A percentile compares a stretch with the other conserved stretches of the same genome.
Evolutionary conservation across 192 early-diverging fungal species (phyloP).

Genomic region (Rhizophagus clarus): DNA sequence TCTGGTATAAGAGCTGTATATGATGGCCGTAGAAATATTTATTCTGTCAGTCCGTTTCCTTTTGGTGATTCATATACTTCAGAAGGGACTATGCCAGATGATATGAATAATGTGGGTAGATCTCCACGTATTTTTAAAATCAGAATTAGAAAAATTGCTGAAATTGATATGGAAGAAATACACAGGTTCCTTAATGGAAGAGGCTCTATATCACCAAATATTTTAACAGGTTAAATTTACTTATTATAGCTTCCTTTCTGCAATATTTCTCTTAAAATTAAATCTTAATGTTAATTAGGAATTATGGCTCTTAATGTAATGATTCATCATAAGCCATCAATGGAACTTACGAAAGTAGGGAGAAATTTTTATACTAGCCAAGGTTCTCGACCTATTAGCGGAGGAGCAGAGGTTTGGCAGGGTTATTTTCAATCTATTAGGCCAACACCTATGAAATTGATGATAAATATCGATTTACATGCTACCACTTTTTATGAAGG

Average conservation of each 20-base stretch:
- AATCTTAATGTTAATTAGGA: constrained; percentile 22
- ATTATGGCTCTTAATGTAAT: constrained; percentile 78
- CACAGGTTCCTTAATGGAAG: constrained; percentile 50
- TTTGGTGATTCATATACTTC: too few species aligned
- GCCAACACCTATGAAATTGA: constrained; percentile 52
- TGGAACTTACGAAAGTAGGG: constrained; percentile 55
- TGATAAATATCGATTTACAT: constrained; percentile 72
- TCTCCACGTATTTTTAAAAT: constrained; percentile 63
- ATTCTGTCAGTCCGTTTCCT: constrained; percentile 45
- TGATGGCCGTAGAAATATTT: constrained; percentile 76
- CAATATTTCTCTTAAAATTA: background rate
- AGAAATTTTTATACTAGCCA: constrained; percentile 85
- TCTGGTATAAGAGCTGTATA: constrained; percentile 33
- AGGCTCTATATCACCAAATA: background rate
- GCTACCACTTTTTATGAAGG: constrained; percentile 69
- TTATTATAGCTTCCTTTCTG: background rate
- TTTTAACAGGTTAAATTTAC: constrained; percentile 25
- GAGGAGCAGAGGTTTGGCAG: constrained; percentile 88
- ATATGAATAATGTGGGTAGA: constrained; percentile 45
- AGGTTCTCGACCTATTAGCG: constrained; percentile 47
- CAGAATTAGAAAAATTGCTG: constrained; percentile 63
- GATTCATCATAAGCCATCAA: constrained; percentile 76
- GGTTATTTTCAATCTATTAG: constrained; percentile 89
- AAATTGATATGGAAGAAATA: constrained; percentile 67
- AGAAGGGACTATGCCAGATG: constrained; percentile 31